Conservation (phyloP, 1,284 basidiomycete genomes). For the Garcileccinum viscosum region DNA sequence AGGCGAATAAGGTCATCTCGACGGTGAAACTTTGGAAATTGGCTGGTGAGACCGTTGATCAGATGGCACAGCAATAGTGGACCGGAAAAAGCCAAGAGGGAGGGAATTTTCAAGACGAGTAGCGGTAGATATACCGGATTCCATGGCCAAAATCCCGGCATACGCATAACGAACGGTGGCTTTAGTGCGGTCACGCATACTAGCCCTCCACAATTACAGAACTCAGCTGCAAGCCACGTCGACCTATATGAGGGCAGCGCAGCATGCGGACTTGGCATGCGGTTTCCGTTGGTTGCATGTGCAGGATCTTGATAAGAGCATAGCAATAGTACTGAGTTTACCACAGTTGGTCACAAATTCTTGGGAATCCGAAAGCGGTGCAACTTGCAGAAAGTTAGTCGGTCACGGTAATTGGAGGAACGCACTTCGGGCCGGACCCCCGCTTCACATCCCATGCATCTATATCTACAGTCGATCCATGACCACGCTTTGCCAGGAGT, state of each 20-base stretch:
- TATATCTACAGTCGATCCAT: too few relatives aligned
- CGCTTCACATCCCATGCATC: too few relatives aligned
- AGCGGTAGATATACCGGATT: not conserved
- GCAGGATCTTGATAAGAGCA: not conserved
- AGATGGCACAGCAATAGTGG: not conserved
- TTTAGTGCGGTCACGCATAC: not conserved
- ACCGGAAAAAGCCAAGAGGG: not conserved
- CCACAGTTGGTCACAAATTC: not conserved
- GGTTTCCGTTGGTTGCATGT: not conserved
- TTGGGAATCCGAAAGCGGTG: not conserved
- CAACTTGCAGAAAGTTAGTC: not conserved
- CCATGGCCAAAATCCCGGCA: not conserved
- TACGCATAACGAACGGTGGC: not conserved
- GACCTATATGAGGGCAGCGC: not conserved
- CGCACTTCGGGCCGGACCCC: too few relatives aligned
- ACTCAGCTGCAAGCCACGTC: not conserved
- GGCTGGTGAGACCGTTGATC: not conserved
- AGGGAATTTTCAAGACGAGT: not conserved
- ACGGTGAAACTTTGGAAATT: not conserved
- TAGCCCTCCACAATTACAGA: too few relatives aligned
- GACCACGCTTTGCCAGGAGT: too few relatives aligned
- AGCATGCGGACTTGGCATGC: not conserved
- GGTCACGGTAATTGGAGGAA: too few relatives aligned
- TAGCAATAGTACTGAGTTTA: conserved; percentile 1
- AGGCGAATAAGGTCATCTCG: not conserved